Percentiles rank a stretch among this genome's conserved stretches.
These are phyloP conservation scores for Suillus paluster DNA, from an alignment of 768 basidiomycete species.

Conservation along the genomic window DNA sequence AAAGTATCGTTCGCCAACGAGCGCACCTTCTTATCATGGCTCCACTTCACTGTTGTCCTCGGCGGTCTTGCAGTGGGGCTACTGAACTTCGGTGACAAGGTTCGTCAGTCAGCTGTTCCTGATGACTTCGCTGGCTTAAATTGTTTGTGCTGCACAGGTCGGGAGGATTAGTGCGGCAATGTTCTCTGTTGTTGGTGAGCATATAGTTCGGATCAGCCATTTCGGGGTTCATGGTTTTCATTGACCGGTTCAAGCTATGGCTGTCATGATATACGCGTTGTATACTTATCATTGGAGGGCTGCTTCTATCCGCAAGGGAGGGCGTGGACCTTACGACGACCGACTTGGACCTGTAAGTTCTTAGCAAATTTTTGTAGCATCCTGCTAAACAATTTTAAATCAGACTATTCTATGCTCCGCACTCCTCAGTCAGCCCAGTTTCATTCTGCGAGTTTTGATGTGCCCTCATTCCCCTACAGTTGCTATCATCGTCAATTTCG, in stretches of 20 bases:
- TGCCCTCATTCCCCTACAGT: conserved; percentile 45
- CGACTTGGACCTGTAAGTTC: conserved; percentile 87
- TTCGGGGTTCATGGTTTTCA: conserved; percentile 3
- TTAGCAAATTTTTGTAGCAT: conserved; percentile 13
- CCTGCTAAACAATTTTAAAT: conserved; percentile 15
- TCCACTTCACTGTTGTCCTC: conserved; percentile 97
- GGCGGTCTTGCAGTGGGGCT: conserved; percentile 95
- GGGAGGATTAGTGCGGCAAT: conserved; percentile 95
- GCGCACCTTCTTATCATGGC: conserved; percentile 96
- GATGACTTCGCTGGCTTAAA: not conserved
- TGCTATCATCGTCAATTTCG: conserved; percentile 84
- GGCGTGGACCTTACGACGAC: conserved; percentile 96
- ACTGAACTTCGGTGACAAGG: conserved; percentile 98
- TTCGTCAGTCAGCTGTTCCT: conserved; percentile 31
- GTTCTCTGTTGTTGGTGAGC: conserved; percentile 92
- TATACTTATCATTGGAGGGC: conserved; percentile 98
- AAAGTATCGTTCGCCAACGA: conserved; percentile 96
- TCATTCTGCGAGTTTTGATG: not conserved
- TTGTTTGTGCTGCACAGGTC: conserved; percentile 51
- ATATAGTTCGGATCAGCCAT: not conserved
- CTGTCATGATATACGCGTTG: conserved; percentile 95
- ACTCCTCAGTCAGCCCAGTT: conserved; percentile 61
- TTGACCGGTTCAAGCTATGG: conserved; percentile 69
- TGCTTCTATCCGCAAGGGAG: conserved; percentile 86
- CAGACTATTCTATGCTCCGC: conserved; percentile 86